Evolutionary conservation across 192 early-diverging fungal genomes (phyloP).

Genomic region (Diversispora epigaea): DNA sequence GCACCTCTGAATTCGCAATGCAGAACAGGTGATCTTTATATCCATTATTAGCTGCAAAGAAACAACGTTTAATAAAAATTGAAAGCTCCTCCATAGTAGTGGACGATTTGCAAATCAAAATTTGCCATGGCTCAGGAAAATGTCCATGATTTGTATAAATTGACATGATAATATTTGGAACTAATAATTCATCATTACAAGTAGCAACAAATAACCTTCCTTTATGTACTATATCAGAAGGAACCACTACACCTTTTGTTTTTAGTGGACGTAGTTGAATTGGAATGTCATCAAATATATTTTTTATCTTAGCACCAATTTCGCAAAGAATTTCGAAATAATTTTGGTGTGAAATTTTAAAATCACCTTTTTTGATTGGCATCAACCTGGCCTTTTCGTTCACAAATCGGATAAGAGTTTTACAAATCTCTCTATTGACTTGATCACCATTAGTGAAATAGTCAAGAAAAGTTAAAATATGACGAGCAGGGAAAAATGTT

Average conservation of each 20-base stretch:
- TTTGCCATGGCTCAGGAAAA: slow-evolving; percentile 26
- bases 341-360: neutral
- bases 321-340: neutral
- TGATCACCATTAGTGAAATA: neutral
- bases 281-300: slow-evolving; percentile 1
- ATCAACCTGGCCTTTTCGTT: neutral
- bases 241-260: neutral
- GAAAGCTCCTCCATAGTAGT: slow-evolving; percentile 24
- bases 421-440: neutral
- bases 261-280: neutral
- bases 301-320: slow-evolving; percentile 5
- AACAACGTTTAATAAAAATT: slow-evolving; percentile 22
- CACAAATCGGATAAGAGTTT: slow-evolving; percentile 6
- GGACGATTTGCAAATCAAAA: slow-evolving; percentile 9
- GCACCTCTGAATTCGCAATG: slow-evolving; percentile 25
- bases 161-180: slow-evolving; percentile 26
- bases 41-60: slow-evolving; percentile 16
- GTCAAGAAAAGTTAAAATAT: slow-evolving; percentile 11
- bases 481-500: neutral
- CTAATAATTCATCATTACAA: neutral
- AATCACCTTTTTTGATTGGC: neutral
- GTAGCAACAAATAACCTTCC: slow-evolving; percentile 29
- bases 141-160: slow-evolving; percentile 16
- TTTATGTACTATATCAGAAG: neutral
- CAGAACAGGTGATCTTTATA: slow-evolving; percentile 15